A percentile compares a stretch with the other conserved stretches of the same genome.
Conservation (phyloP, 768 basidiomycete genomes). For the Arthromyces matolae region DNA sequence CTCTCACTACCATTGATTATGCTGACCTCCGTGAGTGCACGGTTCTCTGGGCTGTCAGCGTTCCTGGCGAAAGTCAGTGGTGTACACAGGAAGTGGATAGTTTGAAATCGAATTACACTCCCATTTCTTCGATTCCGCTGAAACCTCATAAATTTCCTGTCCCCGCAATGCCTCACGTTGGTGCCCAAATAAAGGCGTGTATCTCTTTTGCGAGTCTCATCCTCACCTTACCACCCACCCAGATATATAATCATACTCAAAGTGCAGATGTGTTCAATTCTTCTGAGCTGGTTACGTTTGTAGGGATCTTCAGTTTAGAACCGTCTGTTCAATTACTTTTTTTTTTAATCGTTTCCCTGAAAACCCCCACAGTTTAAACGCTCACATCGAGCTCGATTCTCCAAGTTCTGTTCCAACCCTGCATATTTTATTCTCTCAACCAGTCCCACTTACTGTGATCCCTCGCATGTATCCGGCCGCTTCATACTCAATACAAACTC, state of each 20-base stretch:
- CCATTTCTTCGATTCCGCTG: slow-evolving; percentile 11
- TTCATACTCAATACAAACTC: slow-evolving; percentile 23
- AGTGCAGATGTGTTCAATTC: slow-evolving; percentile 46
- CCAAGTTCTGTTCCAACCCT: slow-evolving; percentile 53
- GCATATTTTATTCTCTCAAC: slow-evolving; percentile 58
- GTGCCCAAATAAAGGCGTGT: slow-evolving; percentile 66
- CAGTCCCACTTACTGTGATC: slow-evolving; percentile 37
- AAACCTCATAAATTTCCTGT: slow-evolving; percentile 65
- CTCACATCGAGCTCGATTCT: slow-evolving; percentile 36
- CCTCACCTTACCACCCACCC: not conserved
- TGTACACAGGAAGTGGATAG: slow-evolving; percentile 25
- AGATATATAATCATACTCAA: slow-evolving; percentile 57
- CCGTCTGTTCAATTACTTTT: slow-evolving; percentile 40
- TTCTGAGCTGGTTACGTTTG: slow-evolving; percentile 63
- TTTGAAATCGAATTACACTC: not conserved
- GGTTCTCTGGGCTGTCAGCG: slow-evolving; percentile 68
- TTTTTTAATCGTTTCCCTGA: slow-evolving; percentile 6
- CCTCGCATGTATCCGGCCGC: slow-evolving; percentile 34
- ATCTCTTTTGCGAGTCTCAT: not conserved
- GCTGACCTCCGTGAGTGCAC: slow-evolving; percentile 56
- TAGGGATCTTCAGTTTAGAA: slow-evolving; percentile 70
- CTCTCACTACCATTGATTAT: slow-evolving; percentile 34
- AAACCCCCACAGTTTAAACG: slow-evolving; percentile 30
- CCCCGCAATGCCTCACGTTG: slow-evolving; percentile 52
- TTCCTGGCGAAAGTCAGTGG: slow-evolving; percentile 70